Evolutionary conservation across 306 rosid genomes (phyloP).

Genomic region (Lathyrus aphaca): DNA sequence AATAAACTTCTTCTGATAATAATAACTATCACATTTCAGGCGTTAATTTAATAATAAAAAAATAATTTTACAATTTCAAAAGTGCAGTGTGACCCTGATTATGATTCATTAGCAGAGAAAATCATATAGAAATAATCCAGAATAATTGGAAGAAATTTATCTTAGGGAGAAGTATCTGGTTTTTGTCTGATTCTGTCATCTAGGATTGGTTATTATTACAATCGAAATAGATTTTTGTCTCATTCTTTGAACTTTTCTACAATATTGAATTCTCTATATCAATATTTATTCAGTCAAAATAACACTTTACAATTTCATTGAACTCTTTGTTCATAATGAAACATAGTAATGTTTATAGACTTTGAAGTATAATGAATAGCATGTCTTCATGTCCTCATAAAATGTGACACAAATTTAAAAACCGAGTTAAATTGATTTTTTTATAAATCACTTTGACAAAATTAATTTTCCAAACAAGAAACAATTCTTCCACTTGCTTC

Average conservation of each 20-base stretch:
- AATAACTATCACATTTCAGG: too few relatives aligned
- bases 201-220: constrained; percentile 35
- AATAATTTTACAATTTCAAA: too few relatives aligned
- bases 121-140: constrained; percentile 27
- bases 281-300: background rate
- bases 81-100: background rate
- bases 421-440: constrained; percentile 3
- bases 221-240: constrained; percentile 40
- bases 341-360: background rate
- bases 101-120: constrained; percentile 25
- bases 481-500: constrained; percentile 37
- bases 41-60: too few relatives aligned
- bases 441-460: background rate
- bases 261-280: constrained; percentile 28
- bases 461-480: background rate
- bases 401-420: constrained; percentile 10
- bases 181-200: constrained; percentile 35
- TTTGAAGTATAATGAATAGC: background rate
- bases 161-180: constrained; percentile 5
- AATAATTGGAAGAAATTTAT: constrained; percentile 29
- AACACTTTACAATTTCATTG: constrained; percentile 28
- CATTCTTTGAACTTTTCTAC: constrained; percentile 32
- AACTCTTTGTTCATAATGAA: constrained; percentile 22
- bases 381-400: background rate
- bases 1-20: too few relatives aligned